Evolutionary conservation across 2,329 filamentous ascomycete species (phyloP), one percentile per base, ranked within the genome.

Genomic region (Niveomyces coronatus): DNA sequence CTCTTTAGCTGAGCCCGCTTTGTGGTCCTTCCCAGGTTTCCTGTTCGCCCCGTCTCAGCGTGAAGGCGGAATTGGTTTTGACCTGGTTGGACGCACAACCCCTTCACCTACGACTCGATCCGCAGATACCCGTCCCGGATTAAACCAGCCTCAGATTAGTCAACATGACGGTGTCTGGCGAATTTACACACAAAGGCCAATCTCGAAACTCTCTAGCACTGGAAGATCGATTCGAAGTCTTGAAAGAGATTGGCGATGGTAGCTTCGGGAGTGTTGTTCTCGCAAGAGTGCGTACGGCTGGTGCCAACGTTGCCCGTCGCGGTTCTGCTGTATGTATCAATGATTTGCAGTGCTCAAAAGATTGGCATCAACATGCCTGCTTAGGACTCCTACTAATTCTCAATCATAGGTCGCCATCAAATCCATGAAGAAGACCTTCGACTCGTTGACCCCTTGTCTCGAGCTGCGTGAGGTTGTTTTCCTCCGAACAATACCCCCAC

Each of bases 391-490:
- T 16, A 10, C 41, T 40, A 33, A 39, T 16, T 31, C 31, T 37
- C 49, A 45, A 51, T 45, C 39, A 32, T 39, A 96, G 91, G 84
- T 98, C 53, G 91, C 91, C 30, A 95, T 98, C 65, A 98, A 98
- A 66, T 96, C 91, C 5, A 98, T 98, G 91, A 98, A 98, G 73
- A 98, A 98, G 75, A 88, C 83, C 0, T 98, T 96, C 53, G 88
- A 96, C 51, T 94, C 85, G 2, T 87, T 95, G 55, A 67, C 76
- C 13, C 83, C 87, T 37, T 98, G 91, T 59, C 65, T 95, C 46
- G 91, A 98, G 61, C 75, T 98, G 38, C 82, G 91, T 45, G 91
- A 98, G 61, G 91, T 98, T 47, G 91, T 98, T 57, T 98, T 98
- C 63, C 69, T 98, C 32, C 81, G 86, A 54, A 89, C 87, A 9